Evolutionary conservation across 2,329 filamentous ascomycete genomes (phyloP), one percentile per base, ranked within the genome.

Genomic region (Curvularia verruculosa): DNA sequence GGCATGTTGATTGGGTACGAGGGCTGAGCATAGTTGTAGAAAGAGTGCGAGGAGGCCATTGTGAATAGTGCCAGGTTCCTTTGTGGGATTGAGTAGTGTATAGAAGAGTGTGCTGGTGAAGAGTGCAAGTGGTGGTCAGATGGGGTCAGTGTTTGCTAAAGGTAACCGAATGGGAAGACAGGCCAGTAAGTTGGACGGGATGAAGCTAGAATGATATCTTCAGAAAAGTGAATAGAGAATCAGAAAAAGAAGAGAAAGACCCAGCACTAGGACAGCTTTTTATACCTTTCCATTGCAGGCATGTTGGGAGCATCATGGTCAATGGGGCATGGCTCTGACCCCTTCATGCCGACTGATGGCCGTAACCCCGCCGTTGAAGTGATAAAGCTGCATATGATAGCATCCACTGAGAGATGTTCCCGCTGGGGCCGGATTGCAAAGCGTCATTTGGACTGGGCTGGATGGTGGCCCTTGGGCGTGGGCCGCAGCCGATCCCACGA

Each of bases 361-460:
- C 65, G 67, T 66, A 66, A 75, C 73, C 74, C 73, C 75, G 70
- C 74, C 71, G 70, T 64, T 62, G 65, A 61, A 59, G 68, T 77
- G 75, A 77, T 76, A 71, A 66, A 72, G 68, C 59, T 74, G 75
- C 75, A 77, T 76, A 71, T 60, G 69, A 68, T 68, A 71, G 70
- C 67, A 59, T 69, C 73, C 73, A 75, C 63, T 75, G 73, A 75
- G 61, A 67, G 63, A 44, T 47, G 52, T 57, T 75, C 61, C 71
- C 72, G 74, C 69, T 67, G 62, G 66, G 67, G 65, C 73, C 71
- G 73, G 72, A 59, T 65, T 60, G 67, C 61, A 57, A 64, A 70
- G 69, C 67, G 63, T 70, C 69, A 65, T 68, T 68, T 70, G 62
- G 70, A 69, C 64, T 64, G 70, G 72, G 64, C 67, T 73, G 70